These are phyloP conservation scores for Pleurotus citrinopileatus DNA, from an alignment of 768 basidiomycete species.

Conservation along the genomic window DNA sequence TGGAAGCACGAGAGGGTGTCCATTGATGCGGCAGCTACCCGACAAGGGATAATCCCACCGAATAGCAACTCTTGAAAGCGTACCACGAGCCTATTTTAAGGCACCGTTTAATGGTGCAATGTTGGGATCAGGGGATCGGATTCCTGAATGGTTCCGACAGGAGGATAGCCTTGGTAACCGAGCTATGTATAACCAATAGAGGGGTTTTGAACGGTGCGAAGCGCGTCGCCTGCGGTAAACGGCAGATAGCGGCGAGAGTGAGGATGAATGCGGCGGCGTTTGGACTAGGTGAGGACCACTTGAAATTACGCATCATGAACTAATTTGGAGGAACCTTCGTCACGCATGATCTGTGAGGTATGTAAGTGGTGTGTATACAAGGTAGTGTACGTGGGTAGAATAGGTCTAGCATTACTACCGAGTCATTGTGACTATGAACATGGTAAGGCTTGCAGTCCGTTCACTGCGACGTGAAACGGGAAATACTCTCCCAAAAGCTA, in stretches of 20 bases:
- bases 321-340: no score
- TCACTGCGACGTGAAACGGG: not conserved
- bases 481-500: conserved; percentile 1
- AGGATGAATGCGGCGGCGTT: not conserved
- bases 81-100: not conserved
- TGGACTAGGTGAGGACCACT: not conserved
- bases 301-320: no score
- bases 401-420: no score
- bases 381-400: no score
- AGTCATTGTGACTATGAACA: no score
- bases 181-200: not conserved
- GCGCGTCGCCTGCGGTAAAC: not conserved
- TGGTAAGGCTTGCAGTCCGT: not conserved
- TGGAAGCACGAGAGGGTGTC: no score
- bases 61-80: no score
- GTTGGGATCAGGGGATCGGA: not conserved
- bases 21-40: no score
- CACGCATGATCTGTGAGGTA: no score
- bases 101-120: not conserved
- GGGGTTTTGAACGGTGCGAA: not conserved
- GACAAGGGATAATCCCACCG: no score
- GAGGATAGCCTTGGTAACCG: not conserved
- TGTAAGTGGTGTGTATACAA: no score
- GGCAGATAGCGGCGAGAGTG: not conserved
- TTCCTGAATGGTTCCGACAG: not conserved